Evolutionary conservation across 768 basidiomycete genomes (phyloP), one percentile per base, ranked within the genome.

Genomic region (Plicaturopsis crispa): DNA sequence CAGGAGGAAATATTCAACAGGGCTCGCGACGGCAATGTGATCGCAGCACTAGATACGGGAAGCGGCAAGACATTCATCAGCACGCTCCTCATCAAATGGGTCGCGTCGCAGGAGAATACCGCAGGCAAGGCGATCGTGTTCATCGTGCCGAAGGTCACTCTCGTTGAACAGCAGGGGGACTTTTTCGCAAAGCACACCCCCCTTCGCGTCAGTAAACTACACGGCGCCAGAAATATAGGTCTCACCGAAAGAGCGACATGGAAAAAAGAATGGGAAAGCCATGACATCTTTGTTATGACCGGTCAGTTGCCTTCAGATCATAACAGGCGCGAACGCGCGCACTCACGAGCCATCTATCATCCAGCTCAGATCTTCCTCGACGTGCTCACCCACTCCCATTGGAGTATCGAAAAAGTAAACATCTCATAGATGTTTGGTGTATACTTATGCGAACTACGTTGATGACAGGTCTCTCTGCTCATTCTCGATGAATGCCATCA

Each of bases 251-350:
- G 78, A 38, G 48, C 49, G 10, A 69, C 69, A 35, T 92, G 88
- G 89, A 67, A 60, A 48, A 63, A 63, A 24, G 70, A 78, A 39
- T 76, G 92, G 36, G 62, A 70, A 40, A 56, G 63, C 5, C 61
- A 76, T 30, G 86, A 91, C 54, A 80, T 91, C 6, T 69, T 89
- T 40, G 86, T 94, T 2, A 84, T 90, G 78, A 92, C 91, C 8
- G 78, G 85, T 87, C 56, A 40, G 62, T 48, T 24, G 24, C 39
- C 30, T 26, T 17, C 18, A 7, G n/a, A n/a, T n/a, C n/a, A n/a
- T 35, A 43, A 40, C 16, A 24, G 11, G 35, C 14, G 5, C 19
- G 37, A 33, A 14, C 22, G 31, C 35, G 19, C 21, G 32, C 26
- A 22, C 21, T 3, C 13, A 13, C 12, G 22, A 6, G 12, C 16